Base-by-base conservation (phyloP, 164 flowering plant genomes). In the Vitis riparia region DNA sequence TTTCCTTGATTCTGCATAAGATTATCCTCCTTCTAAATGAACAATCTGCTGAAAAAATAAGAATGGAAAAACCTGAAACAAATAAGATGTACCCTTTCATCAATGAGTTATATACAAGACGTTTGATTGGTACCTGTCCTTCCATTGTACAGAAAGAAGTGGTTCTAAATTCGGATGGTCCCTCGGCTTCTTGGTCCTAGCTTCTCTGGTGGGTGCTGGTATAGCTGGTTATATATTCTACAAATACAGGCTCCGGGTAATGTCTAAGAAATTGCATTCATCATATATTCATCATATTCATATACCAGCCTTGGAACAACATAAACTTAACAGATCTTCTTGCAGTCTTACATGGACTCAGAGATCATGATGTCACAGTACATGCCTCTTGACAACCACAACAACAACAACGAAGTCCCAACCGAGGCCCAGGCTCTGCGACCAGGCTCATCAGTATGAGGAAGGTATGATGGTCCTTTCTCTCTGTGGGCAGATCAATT, bases 291-390 rank as follows among this genome's bases (percentile, higher is more conserved):
- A 29, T 71, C 37, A 29, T 44, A 51, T 14, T 48, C 53, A 47
- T 10, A 13, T 16, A 48, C 44, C 44, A 55, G 23, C 30, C 5
- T 37, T 37, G 44, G 44, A 37, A 37, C 44, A 37, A 37, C 44
- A 37, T 4, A 3, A 37, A 37, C 44, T 37, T 37, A 37, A 37
- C 7, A 5, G 44, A 23, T 55, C 16, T 19, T 2, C 47, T 67
- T 83, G 78, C 86, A 93, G 97, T 86, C 98, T 58, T 91, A 91
- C 82, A 93, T 93, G 98, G 97, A 93, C 79, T 84, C 97, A 1
- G 98, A 93, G 84, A 88, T 93, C 68, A 90, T 91, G 97, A 93
- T 93, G 98, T 87, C 98, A 10, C 98, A 93, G 69, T 90, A 93
- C 83, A 93, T 93, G 98, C 97, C 97, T 0, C 86, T 93, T 6